Evolutionary conservation across 306 rosid species (phyloP), one percentile per base, ranked within the genome.

Genomic region (Rubus idaeus): DNA sequence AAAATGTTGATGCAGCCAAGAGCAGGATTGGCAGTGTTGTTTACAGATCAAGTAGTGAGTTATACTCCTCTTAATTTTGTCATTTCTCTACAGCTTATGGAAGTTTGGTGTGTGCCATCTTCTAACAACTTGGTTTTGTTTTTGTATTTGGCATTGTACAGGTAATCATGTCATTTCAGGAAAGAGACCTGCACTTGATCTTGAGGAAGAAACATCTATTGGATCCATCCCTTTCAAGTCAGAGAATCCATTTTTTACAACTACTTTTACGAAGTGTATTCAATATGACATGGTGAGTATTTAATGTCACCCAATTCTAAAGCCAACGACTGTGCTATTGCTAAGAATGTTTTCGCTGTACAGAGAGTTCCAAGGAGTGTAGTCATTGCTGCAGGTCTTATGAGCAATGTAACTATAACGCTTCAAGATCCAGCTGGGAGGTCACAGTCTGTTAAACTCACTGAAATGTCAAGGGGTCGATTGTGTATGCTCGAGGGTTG

Each of bases 371-470:
- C 70, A 65, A 41, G 0, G 5, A 17, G 2, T 40, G 12, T 65
- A 40, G 70, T 16, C 70, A 65, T 1, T 16, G 70, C 35, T 8
- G 46, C 44, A 65, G 70, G 70, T n/a, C 47, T 65, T 4, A 14
- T 65, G 50, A 40, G 11, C 49, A 17, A 17, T 17, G 6, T 39
- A 17, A 40, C 23, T 16, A 7, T 39, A 40, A 4, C 39, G 5
- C 70, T 65, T 65, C 47, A 40, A 42, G 70, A 65, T 65, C 47
- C 5, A 65, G 4, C 46, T 40, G 50, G 70, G 70, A 65, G 2
- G 26, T 8, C 26, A 6, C 40, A 30, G 70, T 1, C 50, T 5
- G 12, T 65, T 40, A 18, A 16, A 39, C 47, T 65, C 10, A 7
- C 1, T 1, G 35, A 56, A 3, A 5, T 23, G 8, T 2, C 26